Conservation (phyloP, 2,329 filamentous ascomycete genomes). For the Colletotrichum sojae region DNA sequence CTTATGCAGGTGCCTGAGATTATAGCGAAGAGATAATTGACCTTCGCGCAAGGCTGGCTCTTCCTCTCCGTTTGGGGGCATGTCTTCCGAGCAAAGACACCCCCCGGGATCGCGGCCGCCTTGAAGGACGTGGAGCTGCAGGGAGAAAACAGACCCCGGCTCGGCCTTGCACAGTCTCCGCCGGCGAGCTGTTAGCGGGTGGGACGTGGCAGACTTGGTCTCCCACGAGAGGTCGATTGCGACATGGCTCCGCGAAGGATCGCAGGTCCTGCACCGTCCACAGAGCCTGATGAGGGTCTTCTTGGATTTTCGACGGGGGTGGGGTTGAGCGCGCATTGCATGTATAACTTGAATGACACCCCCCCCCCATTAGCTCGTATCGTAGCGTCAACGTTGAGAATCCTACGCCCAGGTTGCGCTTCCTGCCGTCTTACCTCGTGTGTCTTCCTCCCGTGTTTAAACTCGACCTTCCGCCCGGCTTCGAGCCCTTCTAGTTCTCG, state of each 20-base stretch:
- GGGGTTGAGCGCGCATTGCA: background rate
- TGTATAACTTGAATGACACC: slow-evolving; percentile 12
- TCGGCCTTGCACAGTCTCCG: background rate
- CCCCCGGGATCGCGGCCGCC: background rate
- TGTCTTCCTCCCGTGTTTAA: background rate
- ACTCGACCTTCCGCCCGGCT: background rate
- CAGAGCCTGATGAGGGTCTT: background rate
- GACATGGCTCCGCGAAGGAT: slow-evolving; percentile 1
- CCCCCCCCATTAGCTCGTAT: background rate
- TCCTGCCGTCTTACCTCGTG: slow-evolving; percentile 4
- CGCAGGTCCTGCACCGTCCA: background rate
- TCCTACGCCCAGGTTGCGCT: slow-evolving; percentile 14
- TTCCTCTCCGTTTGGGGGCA: slow-evolving; percentile 13
- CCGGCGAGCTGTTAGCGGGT: background rate
- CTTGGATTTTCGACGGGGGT: background rate
- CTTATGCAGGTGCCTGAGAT: slow-evolving; percentile 6
- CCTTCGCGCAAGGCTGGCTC: slow-evolving; percentile 6
- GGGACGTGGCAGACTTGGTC: slow-evolving; percentile 1
- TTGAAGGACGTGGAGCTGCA: background rate
- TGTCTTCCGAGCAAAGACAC: background rate
- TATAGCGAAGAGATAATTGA: slow-evolving; percentile 5
- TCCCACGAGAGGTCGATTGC: background rate
- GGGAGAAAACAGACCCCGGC: too few relatives aligned
- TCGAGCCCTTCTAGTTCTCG: background rate
- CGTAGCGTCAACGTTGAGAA: background rate